Evolutionary conservation across 2,329 filamentous ascomycete genomes (phyloP).

Genomic region (Aspergillus sp.): DNA sequence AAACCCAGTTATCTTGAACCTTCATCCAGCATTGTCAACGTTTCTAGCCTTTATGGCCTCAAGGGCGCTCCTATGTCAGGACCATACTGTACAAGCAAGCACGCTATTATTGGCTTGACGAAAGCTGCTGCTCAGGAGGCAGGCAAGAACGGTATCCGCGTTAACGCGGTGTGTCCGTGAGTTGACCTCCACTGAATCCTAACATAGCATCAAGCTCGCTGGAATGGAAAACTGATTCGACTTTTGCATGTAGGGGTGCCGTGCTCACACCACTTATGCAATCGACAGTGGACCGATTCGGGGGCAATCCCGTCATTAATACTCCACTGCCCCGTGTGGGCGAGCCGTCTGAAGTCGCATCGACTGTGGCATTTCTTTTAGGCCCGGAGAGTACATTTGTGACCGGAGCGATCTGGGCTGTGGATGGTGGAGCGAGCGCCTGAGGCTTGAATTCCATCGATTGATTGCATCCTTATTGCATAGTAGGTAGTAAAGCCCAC

Average conservation of each 20-base stretch:
- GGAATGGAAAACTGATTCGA: background rate
- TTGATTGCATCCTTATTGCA: background rate
- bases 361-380: background rate
- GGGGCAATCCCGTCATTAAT: background rate
- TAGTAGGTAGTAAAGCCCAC: background rate
- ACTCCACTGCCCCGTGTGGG: background rate
- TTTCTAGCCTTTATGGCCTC: conserved; percentile 1
- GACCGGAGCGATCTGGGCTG: conserved; percentile 1
- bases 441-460: background rate
- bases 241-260: background rate
- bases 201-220: background rate
- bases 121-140: conserved; percentile 2
- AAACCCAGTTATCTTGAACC: background rate
- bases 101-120: conserved; percentile 2
- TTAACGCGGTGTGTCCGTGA: conserved; percentile 4
- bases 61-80: background rate
- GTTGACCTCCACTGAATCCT: background rate
- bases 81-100: background rate
- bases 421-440: conserved; percentile 4
- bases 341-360: background rate
- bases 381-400: conserved; percentile 1
- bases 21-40: conserved; percentile 4
- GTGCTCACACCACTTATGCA: background rate
- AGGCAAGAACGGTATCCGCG: background rate
- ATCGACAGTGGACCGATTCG: background rate